phyloP scores from a whole-genome alignment of 306 rosid species.

The Potentilla sterilis region DNA sequence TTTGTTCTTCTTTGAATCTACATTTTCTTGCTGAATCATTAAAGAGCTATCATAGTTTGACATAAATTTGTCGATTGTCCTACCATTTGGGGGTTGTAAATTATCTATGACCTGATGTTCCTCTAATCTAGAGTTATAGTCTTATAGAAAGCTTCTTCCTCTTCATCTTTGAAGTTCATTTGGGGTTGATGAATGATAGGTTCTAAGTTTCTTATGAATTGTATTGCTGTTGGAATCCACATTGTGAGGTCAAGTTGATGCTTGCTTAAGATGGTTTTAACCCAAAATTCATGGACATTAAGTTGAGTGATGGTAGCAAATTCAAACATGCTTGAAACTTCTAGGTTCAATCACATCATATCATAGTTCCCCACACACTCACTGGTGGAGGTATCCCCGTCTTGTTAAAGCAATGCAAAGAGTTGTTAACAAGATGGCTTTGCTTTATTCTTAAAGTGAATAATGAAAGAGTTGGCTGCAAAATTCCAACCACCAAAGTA shows the following conservation, averaged over 20 bases:
- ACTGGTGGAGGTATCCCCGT: not conserved
- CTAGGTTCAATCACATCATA: not conserved
- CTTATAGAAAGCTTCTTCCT: not conserved
- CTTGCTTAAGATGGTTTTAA: not conserved
- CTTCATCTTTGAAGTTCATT: not conserved
- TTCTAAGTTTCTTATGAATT: not conserved
- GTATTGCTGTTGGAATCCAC: not conserved
- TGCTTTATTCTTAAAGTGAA: not conserved
- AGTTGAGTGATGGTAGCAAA: not conserved
- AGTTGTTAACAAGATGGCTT: not conserved
- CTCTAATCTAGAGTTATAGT: not conserved
- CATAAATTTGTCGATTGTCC: not conserved
- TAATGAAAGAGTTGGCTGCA: slow-evolving; percentile 4
- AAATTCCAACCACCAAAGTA: slow-evolving; percentile 10
- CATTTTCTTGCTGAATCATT: not conserved
- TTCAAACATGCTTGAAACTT: not conserved
- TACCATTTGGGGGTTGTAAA: slow-evolving; percentile 1
- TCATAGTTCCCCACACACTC: not conserved
- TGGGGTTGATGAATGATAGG: no score
- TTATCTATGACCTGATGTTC: not conserved
- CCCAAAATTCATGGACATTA: not conserved
- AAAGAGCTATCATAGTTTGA: not conserved
- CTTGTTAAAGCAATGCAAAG: not conserved
- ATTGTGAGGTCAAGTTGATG: not conserved
- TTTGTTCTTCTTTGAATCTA: not conserved